Percentiles rank a stretch among this genome's conserved stretches.
Evolutionary conservation across 345 rosid genomes (phyloP).

Genomic region (Euclidium syriacum): DNA sequence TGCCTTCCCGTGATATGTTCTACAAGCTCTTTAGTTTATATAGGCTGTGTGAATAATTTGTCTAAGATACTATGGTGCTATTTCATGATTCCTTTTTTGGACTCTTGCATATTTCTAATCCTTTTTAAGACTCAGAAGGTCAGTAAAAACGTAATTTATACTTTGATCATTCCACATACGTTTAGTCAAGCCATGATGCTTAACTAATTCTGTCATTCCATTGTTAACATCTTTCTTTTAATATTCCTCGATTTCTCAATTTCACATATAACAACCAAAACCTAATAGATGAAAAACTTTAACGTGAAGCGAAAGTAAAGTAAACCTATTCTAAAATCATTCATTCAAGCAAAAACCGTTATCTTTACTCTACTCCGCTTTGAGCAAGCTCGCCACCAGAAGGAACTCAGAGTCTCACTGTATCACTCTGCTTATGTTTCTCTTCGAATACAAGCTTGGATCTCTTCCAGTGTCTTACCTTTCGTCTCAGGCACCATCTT

Average conservation of each 20-base stretch:
- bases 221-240: not conserved
- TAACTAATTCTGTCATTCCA: not conserved
- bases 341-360: not conserved
- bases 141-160: too few species aligned
- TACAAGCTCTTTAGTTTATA: too few species aligned
- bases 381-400: not conserved
- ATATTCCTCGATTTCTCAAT: not conserved
- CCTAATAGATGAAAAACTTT: not conserved
- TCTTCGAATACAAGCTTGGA: constrained; percentile 60
- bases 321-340: not conserved
- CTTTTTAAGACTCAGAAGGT: too few species aligned
- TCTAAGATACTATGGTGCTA: too few species aligned
- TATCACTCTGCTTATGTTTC: not conserved
- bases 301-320: not conserved
- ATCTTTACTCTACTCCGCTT: too few species aligned
- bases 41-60: too few species aligned
- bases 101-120: too few species aligned
- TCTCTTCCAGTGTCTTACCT: constrained; percentile 91
- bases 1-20: too few species aligned
- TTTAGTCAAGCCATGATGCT: not conserved
- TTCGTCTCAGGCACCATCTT: constrained; percentile 86
- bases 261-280: not conserved
- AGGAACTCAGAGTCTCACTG: not conserved
- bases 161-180: too few species aligned
- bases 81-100: too few species aligned